Conservation (phyloP, 2,329 filamentous ascomycete species). For the Alternaria longipes region DNA sequence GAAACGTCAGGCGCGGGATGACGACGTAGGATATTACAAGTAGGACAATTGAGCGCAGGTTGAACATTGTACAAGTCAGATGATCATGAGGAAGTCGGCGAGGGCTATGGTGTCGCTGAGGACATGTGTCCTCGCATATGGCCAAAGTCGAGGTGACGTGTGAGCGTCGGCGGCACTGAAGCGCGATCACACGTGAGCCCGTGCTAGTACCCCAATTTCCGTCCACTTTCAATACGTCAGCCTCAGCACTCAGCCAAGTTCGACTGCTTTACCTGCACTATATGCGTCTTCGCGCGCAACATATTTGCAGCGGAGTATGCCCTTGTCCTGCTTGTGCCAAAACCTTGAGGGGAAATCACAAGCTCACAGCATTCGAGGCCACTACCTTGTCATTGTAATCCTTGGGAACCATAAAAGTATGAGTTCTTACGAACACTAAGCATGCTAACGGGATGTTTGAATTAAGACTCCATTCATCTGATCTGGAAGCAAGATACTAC, state of each 20-base stretch:
- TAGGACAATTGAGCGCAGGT: conserved; percentile 42
- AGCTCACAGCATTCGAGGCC: too few relatives aligned
- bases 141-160: conserved; percentile 20
- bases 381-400: too few relatives aligned
- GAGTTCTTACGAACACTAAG: too few relatives aligned
- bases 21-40: conserved; percentile 47
- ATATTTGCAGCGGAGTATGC: too few relatives aligned
- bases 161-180: conserved; percentile 9
- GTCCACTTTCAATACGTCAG: neutral
- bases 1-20: conserved; percentile 51
- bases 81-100: conserved; percentile 16
- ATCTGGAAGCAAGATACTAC: neutral
- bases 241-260: neutral
- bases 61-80: conserved; percentile 40
- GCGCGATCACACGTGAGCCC: conserved; percentile 21
- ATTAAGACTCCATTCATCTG: neutral
- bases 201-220: conserved; percentile 6
- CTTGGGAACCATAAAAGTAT: too few relatives aligned
- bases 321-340: too few relatives aligned
- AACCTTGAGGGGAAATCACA: too few relatives aligned
- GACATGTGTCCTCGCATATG: conserved; percentile 21
- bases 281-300: neutral
- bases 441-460: neutral
- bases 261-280: too few relatives aligned
- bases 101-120: conserved; percentile 8